These are phyloP conservation scores for Aethionema arabicum DNA, from an alignment of 345 rosid species.

Conservation along the genomic window DNA sequence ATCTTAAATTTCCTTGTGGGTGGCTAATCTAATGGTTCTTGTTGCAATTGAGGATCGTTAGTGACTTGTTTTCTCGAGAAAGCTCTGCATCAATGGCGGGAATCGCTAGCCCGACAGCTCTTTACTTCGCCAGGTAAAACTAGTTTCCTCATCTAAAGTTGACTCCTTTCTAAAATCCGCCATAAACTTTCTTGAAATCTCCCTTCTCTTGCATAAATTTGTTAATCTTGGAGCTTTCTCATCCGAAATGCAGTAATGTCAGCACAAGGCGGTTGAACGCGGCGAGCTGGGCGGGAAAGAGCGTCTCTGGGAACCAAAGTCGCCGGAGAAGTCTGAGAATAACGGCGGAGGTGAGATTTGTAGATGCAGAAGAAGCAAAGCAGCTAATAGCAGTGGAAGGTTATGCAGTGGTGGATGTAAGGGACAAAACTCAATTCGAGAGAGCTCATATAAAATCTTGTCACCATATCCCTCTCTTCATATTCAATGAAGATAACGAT, in stretches of 20 bases:
- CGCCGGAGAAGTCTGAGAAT: conserved; percentile 45
- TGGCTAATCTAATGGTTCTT: conserved; percentile 29
- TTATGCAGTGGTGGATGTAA: conserved; percentile 65
- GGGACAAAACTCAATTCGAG: conserved; percentile 71
- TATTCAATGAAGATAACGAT: conserved; percentile 82
- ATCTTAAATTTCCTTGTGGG: conserved; percentile 49
- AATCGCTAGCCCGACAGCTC: conserved; percentile 45
- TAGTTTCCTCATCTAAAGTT: conserved; percentile 1
- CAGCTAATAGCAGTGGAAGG: conserved; percentile 59
- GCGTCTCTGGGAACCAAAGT: conserved; percentile 35
- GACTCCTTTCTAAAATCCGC: not conserved
- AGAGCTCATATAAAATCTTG: conserved; percentile 88
- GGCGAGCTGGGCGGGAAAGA: conserved; percentile 44
- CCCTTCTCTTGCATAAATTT: not conserved
- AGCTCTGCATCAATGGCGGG: conserved; percentile 55
- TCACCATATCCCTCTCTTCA: conserved; percentile 77
- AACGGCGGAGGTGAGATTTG: conserved; percentile 76
- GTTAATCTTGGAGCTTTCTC: not conserved
- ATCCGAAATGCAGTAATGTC: conserved; percentile 48
- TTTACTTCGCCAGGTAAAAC: conserved; percentile 58
- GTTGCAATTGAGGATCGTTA: conserved; percentile 24
- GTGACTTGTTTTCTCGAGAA: conserved; percentile 10
- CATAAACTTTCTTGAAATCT: not conserved
- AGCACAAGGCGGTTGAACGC: conserved; percentile 43
- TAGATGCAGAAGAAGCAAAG: conserved; percentile 83